Evolutionary conservation across 208 protist species (phyloP).

Genomic region (Leishmania arabica): DNA sequence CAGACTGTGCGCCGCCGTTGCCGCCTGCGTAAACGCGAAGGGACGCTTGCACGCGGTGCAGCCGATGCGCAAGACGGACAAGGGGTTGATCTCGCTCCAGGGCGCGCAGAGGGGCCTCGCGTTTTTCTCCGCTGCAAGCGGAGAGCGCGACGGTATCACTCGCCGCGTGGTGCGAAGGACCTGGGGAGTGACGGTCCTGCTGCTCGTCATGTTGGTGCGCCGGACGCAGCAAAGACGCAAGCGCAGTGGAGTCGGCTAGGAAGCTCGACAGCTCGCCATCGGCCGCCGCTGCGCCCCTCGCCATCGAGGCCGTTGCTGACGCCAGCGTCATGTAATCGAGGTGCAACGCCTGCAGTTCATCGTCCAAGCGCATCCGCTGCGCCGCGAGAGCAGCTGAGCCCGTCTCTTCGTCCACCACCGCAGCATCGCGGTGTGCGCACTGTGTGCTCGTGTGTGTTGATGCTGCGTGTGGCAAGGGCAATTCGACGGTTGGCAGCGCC

Average conservation of each 20-base stretch:
- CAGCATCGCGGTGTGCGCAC: not conserved
- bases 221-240: not conserved
- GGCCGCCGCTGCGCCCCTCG: not conserved
- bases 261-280: not conserved
- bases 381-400: not conserved
- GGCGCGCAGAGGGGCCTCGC: not conserved
- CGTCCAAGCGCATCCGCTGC: conserved; percentile 16
- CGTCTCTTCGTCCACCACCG: not conserved
- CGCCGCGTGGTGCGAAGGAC: not conserved
- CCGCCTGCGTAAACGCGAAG: not conserved
- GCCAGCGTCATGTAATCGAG: conserved; percentile 20
- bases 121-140: not conserved
- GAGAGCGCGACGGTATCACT: not conserved
- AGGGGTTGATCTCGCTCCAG: conserved; percentile 13
- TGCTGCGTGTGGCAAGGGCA: not conserved
- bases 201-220: not conserved
- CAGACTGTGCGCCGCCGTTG: not conserved
- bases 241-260: not conserved
- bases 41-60: conserved; percentile 11
- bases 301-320: not conserved
- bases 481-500: not conserved
- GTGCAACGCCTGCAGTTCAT: conserved; percentile 31
- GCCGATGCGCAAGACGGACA: conserved; percentile 13
- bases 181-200: not conserved
- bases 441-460: not conserved